A percentile compares a stretch with the other conserved stretches of the same genome.
phyloP scores from a whole-genome alignment of 257 asterid genomes.

The Phtheirospermum japonicum region DNA sequence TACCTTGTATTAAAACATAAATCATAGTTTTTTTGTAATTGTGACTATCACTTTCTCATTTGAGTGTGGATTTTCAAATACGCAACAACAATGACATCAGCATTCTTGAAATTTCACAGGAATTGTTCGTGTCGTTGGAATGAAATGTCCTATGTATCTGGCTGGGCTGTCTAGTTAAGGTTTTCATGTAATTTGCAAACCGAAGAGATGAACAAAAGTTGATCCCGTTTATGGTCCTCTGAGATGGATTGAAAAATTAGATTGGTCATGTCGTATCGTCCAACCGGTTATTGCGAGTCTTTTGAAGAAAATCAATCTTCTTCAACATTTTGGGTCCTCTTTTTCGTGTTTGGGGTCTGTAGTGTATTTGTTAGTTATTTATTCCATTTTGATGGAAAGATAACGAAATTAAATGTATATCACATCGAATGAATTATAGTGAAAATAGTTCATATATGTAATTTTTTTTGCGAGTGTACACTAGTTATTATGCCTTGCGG shows the following conservation, averaged over 20 bases:
- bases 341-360: conserved; percentile 23
- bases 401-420: background rate
- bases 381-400: conserved; percentile 18
- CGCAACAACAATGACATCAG: conserved; percentile 16
- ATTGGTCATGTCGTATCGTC: conserved; percentile 19
- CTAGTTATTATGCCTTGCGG: too few relatives aligned
- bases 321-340: conserved; percentile 27
- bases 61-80: conserved; percentile 8
- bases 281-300: conserved; percentile 21
- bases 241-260: conserved; percentile 22
- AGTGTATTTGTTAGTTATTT: conserved; percentile 17
- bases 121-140: conserved; percentile 18
- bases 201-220: conserved; percentile 6
- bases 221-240: conserved; percentile 18
- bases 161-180: conserved; percentile 3
- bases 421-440: too few relatives aligned
- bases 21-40: too few relatives aligned
- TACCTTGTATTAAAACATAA: too few relatives aligned
- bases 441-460: too few relatives aligned
- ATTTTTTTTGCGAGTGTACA: too few relatives aligned
- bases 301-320: conserved; percentile 21
- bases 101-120: conserved; percentile 32
- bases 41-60: background rate
- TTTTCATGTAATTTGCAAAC: background rate
- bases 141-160: conserved; percentile 14